Percentiles rank a stretch among this genome's conserved stretches.
Conservation (phyloP, 306 rosid species). For the Chamaecrista fasciculata region DNA sequence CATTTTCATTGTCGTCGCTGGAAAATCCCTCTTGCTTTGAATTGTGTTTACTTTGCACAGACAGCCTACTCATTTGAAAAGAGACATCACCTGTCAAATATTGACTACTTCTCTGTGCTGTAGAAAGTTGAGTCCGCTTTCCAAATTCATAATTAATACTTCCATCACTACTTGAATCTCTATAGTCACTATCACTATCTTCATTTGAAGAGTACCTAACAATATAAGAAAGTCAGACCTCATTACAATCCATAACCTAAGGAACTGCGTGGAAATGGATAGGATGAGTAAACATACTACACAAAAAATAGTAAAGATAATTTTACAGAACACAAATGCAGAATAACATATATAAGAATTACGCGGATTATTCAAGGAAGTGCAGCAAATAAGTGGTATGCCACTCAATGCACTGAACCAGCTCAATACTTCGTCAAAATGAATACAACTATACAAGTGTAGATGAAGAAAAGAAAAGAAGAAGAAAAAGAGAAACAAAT, state of each 20-base stretch:
- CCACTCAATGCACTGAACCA: not conserved
- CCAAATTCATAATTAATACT: constrained; percentile 66
- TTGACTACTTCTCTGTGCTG: constrained; percentile 35
- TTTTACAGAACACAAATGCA: not conserved
- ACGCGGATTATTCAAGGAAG: not conserved
- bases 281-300: not conserved
- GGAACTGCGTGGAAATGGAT: not conserved
- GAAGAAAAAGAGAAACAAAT: too few species aligned
- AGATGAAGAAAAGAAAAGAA: too few species aligned
- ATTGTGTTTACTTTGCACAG: constrained; percentile 40
- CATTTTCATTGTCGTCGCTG: constrained; percentile 68
- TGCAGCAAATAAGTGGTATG: not conserved
- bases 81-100: constrained; percentile 31
- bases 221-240: constrained; percentile 17
- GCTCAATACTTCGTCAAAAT: not conserved
- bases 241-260: not conserved
- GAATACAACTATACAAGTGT: too few species aligned
- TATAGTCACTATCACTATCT: constrained; percentile 47
- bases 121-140: constrained; percentile 32
- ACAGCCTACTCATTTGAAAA: constrained; percentile 41
- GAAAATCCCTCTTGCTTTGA: constrained; percentile 53
- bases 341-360: too few species aligned
- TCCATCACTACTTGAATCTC: constrained; percentile 77
- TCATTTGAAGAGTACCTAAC: constrained; percentile 56
- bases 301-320: not conserved